Evolutionary conservation across 768 basidiomycete genomes (phyloP), one percentile per base, ranked within the genome.

Genomic region (Tephrocybe sp.): DNA sequence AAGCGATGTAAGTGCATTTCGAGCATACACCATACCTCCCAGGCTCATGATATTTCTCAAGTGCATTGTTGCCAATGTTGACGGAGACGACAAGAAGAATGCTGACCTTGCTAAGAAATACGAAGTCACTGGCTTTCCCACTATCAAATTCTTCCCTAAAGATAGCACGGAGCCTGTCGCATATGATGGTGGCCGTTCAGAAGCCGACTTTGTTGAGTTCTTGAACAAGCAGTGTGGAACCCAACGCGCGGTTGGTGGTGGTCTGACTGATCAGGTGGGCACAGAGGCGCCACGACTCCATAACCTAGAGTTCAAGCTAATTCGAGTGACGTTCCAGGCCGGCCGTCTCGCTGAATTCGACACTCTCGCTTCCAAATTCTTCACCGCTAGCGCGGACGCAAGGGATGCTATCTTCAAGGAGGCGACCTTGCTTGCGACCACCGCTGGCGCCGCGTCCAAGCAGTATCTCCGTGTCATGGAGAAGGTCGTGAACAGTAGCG

Each of bases 401-500:
- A 81, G 89, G 31, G 66, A 78, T 31, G 65, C 75, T n/a, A 68
- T 97, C 49, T 76, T 82, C 56, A 69, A 82, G 57, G 82, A 91
- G 53, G 91, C 91, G 21, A 63, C 69, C 25, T 62, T 60, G 0
- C 64, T 90, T 5, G 78, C 81, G 4, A 64, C 71, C n/a, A 64
- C 63, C 15, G 70, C 77, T 33, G 80, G 82, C 23, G 71, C 63
- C 5, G 69, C 76, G 19, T 79, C 83, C 15, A 78, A 80, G 58
- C 88, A 94, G 67, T 99, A 99, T 67, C 57, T 94, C 50, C 84
- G 86, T 52, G 84, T 93, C 36, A 94, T 97, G 91, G 84, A 91
- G 69, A 93, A 95, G 69, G 73, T 94, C 5, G 69, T 82, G 21
- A 82, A 77, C 50, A 79, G 82, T 41, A 75, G 82, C 23, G 84